Conservation (phyloP, 257 asterid species). For the Solanum ossicruentum region DNA sequence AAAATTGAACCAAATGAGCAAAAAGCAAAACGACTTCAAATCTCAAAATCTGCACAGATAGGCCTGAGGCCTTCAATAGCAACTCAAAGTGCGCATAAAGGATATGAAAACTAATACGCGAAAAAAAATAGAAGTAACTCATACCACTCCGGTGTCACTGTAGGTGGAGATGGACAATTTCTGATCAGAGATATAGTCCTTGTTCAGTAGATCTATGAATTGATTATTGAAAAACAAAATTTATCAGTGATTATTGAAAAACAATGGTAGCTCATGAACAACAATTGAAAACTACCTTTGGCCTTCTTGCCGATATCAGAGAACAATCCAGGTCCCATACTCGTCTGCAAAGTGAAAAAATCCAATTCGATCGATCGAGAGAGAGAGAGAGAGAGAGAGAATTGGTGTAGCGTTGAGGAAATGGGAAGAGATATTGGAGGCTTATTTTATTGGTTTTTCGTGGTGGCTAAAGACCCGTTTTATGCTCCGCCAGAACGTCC, state of each 20-base stretch:
- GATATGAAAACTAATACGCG: background rate
- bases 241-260: background rate
- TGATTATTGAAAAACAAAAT: background rate
- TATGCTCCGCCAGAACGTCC: background rate
- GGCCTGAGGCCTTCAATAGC: background rate
- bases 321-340: conserved; percentile 89
- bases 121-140: background rate
- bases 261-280: background rate
- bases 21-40: background rate
- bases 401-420: background rate
- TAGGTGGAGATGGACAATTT: conserved; percentile 61
- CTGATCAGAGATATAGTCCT: conserved; percentile 79
- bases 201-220: conserved; percentile 71
- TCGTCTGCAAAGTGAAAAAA: conserved; percentile 21
- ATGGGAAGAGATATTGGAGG: background rate
- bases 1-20: background rate
- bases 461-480: background rate
- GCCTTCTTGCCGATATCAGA: conserved; percentile 88
- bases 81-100: background rate
- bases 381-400: background rate
- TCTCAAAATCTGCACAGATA: background rate
- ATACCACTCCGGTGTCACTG: conserved; percentile 84
- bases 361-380: background rate
- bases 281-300: conserved; percentile 37
- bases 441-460: background rate